Evolutionary conservation across 257 asterid species (phyloP).

Genomic region (Henckelia pumila): DNA sequence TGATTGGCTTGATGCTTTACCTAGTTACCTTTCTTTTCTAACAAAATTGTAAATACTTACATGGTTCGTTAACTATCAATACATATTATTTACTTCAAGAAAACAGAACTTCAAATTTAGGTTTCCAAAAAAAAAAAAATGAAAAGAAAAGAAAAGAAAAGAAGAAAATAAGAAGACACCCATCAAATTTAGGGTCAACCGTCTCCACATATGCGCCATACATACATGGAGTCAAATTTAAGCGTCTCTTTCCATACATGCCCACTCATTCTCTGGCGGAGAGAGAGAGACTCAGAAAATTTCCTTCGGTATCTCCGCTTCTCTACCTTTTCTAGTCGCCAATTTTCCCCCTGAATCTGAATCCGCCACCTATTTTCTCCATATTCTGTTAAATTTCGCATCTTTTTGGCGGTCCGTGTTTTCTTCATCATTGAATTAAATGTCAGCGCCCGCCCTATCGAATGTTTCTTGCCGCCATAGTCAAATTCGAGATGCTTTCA

Average conservation of each 20-base stretch:
- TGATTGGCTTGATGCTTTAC: too few relatives aligned
- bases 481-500: slow-evolving; percentile 42
- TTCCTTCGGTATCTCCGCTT: slow-evolving; percentile 7
- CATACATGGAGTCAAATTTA: too few relatives aligned
- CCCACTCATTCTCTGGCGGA: background rate
- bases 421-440: slow-evolving; percentile 18
- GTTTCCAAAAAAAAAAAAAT: too few relatives aligned
- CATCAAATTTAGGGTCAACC: background rate
- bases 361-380: slow-evolving; percentile 6
- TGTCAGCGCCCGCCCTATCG: slow-evolving; percentile 50
- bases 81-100: too few relatives aligned
- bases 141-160: too few relatives aligned
- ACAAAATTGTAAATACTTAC: too few relatives aligned
- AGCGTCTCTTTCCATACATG: background rate
- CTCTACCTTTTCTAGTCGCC: background rate
- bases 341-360: background rate
- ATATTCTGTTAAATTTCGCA: background rate
- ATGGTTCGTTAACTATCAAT: too few relatives aligned
- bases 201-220: background rate
- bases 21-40: too few relatives aligned
- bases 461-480: slow-evolving; percentile 44
- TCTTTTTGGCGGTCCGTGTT: background rate
- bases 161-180: too few relatives aligned
- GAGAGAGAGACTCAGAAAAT: background rate
- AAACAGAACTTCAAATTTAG: too few relatives aligned